Conservation (phyloP, 164 flowering plant genomes). For the Vitis cinerea region DNA sequence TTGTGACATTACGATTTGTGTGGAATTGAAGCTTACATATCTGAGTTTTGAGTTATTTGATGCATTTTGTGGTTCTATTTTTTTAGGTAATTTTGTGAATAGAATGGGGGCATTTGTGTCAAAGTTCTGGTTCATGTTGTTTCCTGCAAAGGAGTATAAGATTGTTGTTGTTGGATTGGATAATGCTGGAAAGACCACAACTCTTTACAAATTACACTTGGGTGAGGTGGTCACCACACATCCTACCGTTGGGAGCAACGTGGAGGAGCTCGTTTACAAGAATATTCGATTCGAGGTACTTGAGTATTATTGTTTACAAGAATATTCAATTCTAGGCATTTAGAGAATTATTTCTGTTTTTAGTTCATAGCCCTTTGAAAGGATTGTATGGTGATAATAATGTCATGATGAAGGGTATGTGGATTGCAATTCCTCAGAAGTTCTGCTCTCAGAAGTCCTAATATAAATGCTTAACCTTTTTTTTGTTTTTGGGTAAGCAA, state of each 20-base stretch:
- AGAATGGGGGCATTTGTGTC: constrained; percentile 80
- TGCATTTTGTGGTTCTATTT: not conserved
- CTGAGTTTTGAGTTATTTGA: too few species aligned
- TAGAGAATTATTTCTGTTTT: not conserved
- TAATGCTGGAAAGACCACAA: constrained; percentile 97
- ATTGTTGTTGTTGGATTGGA: constrained; percentile 95
- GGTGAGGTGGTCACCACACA: constrained; percentile 98
- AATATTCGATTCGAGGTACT: constrained; percentile 94
- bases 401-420: too few species aligned
- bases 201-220: constrained; percentile 90
- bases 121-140: constrained; percentile 91
- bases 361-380: not conserved
- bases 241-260: constrained; percentile 98
- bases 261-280: constrained; percentile 94
- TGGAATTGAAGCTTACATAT: too few species aligned
- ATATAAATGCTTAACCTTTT: too few species aligned
- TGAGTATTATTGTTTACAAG: not conserved
- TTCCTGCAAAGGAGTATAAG: constrained; percentile 97
- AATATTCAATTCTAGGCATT: not conserved
- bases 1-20: too few species aligned
- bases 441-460: too few species aligned
- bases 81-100: not conserved
- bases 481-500: too few species aligned
- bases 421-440: too few species aligned
- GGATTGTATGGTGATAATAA: too few species aligned